Evolutionary conservation across 108 stramenopile genomes (phyloP), one percentile per base, ranked within the genome.

Genomic region (Cyclotella atomus): DNA sequence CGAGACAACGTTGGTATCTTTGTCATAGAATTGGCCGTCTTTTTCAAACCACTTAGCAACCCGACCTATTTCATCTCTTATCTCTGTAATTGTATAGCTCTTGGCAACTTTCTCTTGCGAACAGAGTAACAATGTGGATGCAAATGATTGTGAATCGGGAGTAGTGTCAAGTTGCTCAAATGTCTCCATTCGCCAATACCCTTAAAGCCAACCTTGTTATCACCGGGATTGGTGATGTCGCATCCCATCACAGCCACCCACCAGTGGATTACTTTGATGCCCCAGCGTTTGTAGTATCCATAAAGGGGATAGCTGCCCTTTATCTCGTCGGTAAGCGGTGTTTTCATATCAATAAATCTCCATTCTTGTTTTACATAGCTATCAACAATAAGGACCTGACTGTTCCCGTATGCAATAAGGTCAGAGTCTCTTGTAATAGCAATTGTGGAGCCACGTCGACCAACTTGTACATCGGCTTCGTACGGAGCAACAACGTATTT

Each of bases 381-480:
- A 6, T 63, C 35, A 20, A 63, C 33, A 29, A 63, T 24, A 9
- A 44, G 17, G 8, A 63, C 62, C 12, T n/a, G 10, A 14, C 10
- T 36, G 36, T 44, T 63, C 35, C 62, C 35, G 35, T 63, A 63
- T 12, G 34, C 62, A 63, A 63, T 44, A 16, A 27, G 9, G n/a
- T 63, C 66, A 23, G 47, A 33, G 30, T 68, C 66, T 10, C 46
- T 6, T 2, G 25, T 16, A 1, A 24, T 2, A 49, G 24, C 49
- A 38, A 53, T 20, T 8, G 28, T 19, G 0, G 38, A 23, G 28
- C 30, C 5, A 2, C 35, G 33, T 19, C 68, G 68, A 28, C 68
- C 29, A 1, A 55, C 68, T n/a, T 69, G 68, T 53, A 69, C 53
- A 27, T 69, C 68, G 0, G 68, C 68, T 17, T 69, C 68, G 25